These are phyloP conservation scores for Tricholomella constricta DNA, from an alignment of 768 basidiomycete genomes.

Conservation along the genomic window DNA sequence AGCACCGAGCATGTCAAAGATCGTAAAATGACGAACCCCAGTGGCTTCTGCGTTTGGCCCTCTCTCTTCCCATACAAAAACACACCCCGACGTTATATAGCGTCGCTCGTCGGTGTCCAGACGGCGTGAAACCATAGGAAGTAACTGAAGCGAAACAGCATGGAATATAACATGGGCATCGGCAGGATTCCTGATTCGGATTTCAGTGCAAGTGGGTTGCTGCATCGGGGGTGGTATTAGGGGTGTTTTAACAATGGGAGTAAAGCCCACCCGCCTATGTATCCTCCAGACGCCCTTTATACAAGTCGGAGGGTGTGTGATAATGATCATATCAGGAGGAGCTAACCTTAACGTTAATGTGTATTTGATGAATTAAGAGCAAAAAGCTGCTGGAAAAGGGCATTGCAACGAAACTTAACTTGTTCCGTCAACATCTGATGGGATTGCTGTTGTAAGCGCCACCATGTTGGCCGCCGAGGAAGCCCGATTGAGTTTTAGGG, in stretches of 20 bases:
- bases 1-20: slow-evolving; percentile 10
- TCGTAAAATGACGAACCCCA: slow-evolving; percentile 46
- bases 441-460: slow-evolving; percentile 20
- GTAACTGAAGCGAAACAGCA: slow-evolving; percentile 56
- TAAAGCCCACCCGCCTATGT: slow-evolving; percentile 4
- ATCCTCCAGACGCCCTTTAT: slow-evolving; percentile 16
- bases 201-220: slow-evolving; percentile 63
- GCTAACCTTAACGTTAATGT: slow-evolving; percentile 29
- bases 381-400: slow-evolving; percentile 13
- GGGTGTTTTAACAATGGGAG: slow-evolving; percentile 11
- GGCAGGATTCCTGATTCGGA: slow-evolving; percentile 62
- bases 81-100: slow-evolving; percentile 66
- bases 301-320: slow-evolving; percentile 15
- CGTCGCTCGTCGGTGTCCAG: slow-evolving; percentile 78
- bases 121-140: slow-evolving; percentile 70
- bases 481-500: slow-evolving; percentile 27
- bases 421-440: slow-evolving; percentile 17
- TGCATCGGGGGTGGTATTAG: slow-evolving; percentile 45
- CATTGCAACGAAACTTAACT: slow-evolving; percentile 12
- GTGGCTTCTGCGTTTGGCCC: slow-evolving; percentile 65
- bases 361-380: slow-evolving; percentile 17
- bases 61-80: slow-evolving; percentile 86
- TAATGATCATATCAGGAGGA: slow-evolving; percentile 27
- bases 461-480: slow-evolving; percentile 13
- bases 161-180: slow-evolving; percentile 80